Evolutionary conservation across 768 basidiomycete species (phyloP), one percentile per base, ranked within the genome.

Genomic region (Boletus patriciae): DNA sequence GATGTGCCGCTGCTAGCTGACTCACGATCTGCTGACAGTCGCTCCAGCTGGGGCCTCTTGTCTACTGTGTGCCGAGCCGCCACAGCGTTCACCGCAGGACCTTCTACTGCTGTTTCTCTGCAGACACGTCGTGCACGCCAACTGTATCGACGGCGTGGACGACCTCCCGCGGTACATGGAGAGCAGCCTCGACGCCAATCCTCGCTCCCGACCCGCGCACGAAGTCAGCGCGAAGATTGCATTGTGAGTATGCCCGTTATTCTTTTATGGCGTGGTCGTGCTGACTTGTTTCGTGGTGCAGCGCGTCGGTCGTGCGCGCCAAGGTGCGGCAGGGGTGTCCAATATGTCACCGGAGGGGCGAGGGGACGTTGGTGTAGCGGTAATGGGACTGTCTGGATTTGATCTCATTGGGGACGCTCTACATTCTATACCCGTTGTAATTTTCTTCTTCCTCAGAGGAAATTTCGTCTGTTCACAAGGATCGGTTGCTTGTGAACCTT

Each of bases 111-210:
- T 94, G 29, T 97, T 92, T 72, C 76, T 97, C 11, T 97, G 94
- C 70, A 86, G 91, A 34, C 94, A 97, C 66, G 82, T 89, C 45
- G 88, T 94, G 0, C 94, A 97, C 66, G 87, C 88, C 0, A 74
- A 78, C 9, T 96, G 94, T 62, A 83, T 88, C 1, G 82, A 78
- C n/a, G 84, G 86, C 11, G 80, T 78, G 6, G 84, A 86, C 37
- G 74, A 83, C 3, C 75, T 94, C 9, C 86, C 88, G 0, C 73
- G 77, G 21, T 82, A 83, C 54, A 78, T 80, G 9, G 89, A 91
- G 54, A 77, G 78, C 27, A 53, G 11, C n/a, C 21, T 81, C 16
- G 78, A 77, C 16, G 70, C 81, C 18, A 76, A 78, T 13, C 67
- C 73, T 16, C 74, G 73, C 29, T 71, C 75, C 52, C 71, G 48